Evolutionary conservation across 345 rosid species (phyloP), one percentile per base, ranked within the genome.

Genomic region (Populus davidiana): DNA sequence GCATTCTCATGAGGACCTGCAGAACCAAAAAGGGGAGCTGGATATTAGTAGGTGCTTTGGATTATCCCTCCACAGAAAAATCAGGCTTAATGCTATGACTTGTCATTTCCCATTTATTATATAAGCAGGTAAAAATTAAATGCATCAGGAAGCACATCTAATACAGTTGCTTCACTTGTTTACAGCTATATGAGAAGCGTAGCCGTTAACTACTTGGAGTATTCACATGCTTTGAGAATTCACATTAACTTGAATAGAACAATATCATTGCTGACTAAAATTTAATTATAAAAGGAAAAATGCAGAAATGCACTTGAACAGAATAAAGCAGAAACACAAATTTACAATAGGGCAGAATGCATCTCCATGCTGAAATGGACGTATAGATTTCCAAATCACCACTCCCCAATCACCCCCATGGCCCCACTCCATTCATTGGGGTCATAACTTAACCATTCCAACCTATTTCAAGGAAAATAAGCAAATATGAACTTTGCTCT

Each of bases 1-100:
- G 94, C 98, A 79, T 89, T 92, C 81, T 87, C 88, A 83, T 93
- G 95, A 79, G 98, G 98, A 75, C 92, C 99, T 96, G 89, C 49
- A 79, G 33, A 77, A 72, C 81, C 68, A 41, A 52, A 79, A 75
- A 52, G 21, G 8, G 54, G 23, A 49, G 54, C 21, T 38, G 21
- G 47, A 75, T 49, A 77, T 82, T 69, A 83, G 50, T 16, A 74
- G 69, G 31, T 69, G 54, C 44, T 33, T 61, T 71, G 62, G 39
- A 47, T 16, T 2, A 72, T 33, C 25, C n/a, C 20, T 5, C 17
- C 36, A 47, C 38, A 59, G 20, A 20, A 21, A 43, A 20, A 10
- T 10, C 44, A n/a, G 27, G 47, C 50, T 36, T 35, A 41, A 59
- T 59, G 29, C 13, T 10, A 59, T 23, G 29, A 8, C 25, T 21